These are phyloP conservation scores for Gaeumannomyces tritici DNA, from an alignment of 2,329 filamentous ascomycete genomes.

Conservation along the genomic window DNA sequence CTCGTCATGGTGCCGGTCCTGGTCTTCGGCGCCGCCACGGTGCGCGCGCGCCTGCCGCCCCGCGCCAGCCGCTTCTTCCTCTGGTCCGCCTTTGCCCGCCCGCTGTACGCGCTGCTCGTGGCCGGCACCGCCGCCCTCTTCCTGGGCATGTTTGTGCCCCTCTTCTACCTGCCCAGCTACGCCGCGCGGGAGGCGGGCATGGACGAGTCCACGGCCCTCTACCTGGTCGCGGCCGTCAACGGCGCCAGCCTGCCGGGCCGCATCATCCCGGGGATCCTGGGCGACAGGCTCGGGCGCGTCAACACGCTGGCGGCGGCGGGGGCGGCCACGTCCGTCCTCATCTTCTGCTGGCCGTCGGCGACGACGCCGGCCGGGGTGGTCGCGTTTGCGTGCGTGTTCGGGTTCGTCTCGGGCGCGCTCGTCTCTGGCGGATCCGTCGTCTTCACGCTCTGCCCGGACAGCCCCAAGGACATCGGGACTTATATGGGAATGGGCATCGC, in stretches of 20 bases:
- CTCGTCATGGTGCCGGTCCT: conserved; percentile 48
- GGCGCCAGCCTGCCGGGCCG: conserved; percentile 50
- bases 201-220: conserved; percentile 39
- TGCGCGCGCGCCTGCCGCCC: conserved; percentile 36
- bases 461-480: conserved; percentile 41
- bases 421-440: conserved; percentile 26
- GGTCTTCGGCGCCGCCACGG: conserved; percentile 25
- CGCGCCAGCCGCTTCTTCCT: conserved; percentile 11
- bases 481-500: conserved; percentile 33
- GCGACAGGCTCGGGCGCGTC: conserved; percentile 49
- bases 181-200: conserved; percentile 31
- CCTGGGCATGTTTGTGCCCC: conserved; percentile 42
- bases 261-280: conserved; percentile 45
- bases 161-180: conserved; percentile 48
- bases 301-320: conserved; percentile 36
- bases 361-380: conserved; percentile 10
- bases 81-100: conserved; percentile 42
- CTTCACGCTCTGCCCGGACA: conserved; percentile 24
- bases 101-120: conserved; percentile 42
- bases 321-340: conserved; percentile 10
- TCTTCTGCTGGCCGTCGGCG: conserved; percentile 18
- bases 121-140: conserved; percentile 23
- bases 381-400: conserved; percentile 11
- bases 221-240: conserved; percentile 56
- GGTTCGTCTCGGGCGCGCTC: conserved; percentile 18